Base-by-base conservation (phyloP, 345 rosid species). In the Syzygium aromaticum region DNA sequence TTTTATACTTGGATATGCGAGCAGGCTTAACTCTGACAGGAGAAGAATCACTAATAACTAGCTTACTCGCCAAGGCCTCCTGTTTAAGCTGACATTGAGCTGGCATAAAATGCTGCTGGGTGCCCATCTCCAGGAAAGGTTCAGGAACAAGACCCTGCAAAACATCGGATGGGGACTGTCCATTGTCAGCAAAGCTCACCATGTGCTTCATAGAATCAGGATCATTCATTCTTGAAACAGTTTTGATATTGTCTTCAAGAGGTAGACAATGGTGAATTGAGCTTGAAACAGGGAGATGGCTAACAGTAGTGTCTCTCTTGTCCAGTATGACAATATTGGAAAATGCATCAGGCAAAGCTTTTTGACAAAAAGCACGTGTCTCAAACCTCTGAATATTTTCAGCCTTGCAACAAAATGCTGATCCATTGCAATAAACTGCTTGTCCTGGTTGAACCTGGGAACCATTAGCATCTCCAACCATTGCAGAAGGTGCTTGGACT, bases 271-370 rank as follows among this genome's bases (percentile, higher is more conserved):
- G 94, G 91, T 90, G 89, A 86, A 91, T 51, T 84, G 92, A 63
- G 87, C 84, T 87, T 64, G 90, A 84, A 90, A 88, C 87, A 12
- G 89, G 88, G 51, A 54, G 27, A 78, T 90, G 49, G 87, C 89
- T 88, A 46, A 53, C 78, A 86, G 63, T 78, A 53, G 80, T 85
- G 17, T 90, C 93, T 87, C 92, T 89, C 54, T 85, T 89, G 87
- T 90, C 94, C 88, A 57, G 91, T 73, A 87, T 88, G 83, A 90
- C 23, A 86, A 94, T 89, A 92, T 95, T 93, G 1, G 94, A 94
- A 92, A 94, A 94, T 73, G 90, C 93, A 91, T 93, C 95, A 86
- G 95, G 95, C 92, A 94, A 89, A 85, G 95, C 92, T 89, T 93
- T 94, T 84, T 93, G 95, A 89, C 96, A 88, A 94, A 92, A 88